These are phyloP conservation scores for Lichtheimia hyalospora DNA, from an alignment of 371 early-diverging fungal genomes.

Conservation along the genomic window DNA sequence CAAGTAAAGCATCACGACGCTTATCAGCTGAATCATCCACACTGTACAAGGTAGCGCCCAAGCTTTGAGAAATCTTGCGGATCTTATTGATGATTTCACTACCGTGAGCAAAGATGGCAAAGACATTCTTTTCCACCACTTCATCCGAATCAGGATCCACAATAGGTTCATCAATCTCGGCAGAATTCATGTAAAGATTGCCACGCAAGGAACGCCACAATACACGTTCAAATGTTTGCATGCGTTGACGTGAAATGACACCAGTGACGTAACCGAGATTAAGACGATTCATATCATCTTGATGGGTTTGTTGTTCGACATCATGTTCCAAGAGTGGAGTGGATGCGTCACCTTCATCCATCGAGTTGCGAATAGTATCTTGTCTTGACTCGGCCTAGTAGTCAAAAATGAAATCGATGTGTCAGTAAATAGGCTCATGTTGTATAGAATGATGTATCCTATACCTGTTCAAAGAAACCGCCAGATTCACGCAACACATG, in stretches of 20 bases:
- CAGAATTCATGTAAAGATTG: conserved; percentile 94
- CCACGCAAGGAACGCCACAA: conserved; percentile 97
- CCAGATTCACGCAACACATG: conserved; percentile 89
- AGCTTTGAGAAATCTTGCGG: conserved; percentile 89
- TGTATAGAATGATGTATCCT: conserved; percentile 52
- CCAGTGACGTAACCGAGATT: conserved; percentile 85
- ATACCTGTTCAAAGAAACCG: conserved; percentile 77
- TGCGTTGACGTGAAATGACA: conserved; percentile 80
- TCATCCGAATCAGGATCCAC: conserved; percentile 76
- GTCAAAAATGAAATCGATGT: neutral
- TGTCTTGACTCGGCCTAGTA: conserved; percentile 54
- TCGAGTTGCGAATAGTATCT: conserved; percentile 56
- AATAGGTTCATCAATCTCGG: conserved; percentile 92
- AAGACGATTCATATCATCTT: conserved; percentile 37
- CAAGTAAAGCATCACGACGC: conserved; percentile 78
- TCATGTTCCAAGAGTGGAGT: conserved; percentile 65
- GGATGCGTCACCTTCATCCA: conserved; percentile 56
- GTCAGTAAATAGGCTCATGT: conserved; percentile 30
- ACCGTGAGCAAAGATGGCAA: conserved; percentile 97
- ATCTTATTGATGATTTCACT: conserved; percentile 86
- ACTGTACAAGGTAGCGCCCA: conserved; percentile 94
- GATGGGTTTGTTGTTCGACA: conserved; percentile 55
- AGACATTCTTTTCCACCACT: conserved; percentile 89
- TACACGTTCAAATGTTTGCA: conserved; percentile 92
- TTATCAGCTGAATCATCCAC: conserved; percentile 83